Evolutionary conservation across 495 filamentous ascomycete species (phyloP), one percentile per base, ranked within the genome.

Genomic region (Aspergillus cavernicola): DNA sequence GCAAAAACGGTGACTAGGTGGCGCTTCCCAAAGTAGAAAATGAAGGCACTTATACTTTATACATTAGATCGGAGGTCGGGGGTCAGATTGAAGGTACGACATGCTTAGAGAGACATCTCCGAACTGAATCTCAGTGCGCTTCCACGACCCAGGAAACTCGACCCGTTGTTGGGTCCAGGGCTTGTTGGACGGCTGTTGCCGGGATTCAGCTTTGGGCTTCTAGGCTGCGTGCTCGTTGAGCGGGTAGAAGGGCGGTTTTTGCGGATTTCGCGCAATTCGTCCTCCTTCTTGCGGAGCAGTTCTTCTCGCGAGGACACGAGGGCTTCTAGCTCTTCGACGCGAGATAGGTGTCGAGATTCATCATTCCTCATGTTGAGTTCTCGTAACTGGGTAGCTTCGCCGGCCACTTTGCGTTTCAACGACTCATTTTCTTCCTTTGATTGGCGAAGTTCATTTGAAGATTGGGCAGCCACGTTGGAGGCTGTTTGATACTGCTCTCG

Each of bases 401-500:
- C 75, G 29, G 65, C 63, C 2, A 81, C 80, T 45, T 74, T 77
- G 10, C 67, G 73, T 43, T 73, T 67, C 18, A 87, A 68, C 0
- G 64, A 58, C 19, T 71, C 73, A 29, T 81, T 76, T 32, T 74
- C 68, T 9, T 59, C 61, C 31, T 69, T 62, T 10, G 87, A 71
- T n/a, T 66, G 66, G 10, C 71, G 64, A 32, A 75, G 71, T 65
- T 87, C 82, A 19, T 66, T 68, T 13, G 64, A 64, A 15, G 80
- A 66, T 33, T 82, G 77, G 13, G 67, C 71, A 9, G 76, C 77
- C 0, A 69, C 67, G 13, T 69, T 81, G 12, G 84, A 86, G 0
- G 84, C 82, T 29, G 74, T 70, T 46, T 89, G 84, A 53, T 89
- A 90, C 29, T 79, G 72, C 15, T 75, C 70, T 38, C 84, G 79